Conservation (phyloP, 306 rosid species). For the Medicago truncatula region DNA sequence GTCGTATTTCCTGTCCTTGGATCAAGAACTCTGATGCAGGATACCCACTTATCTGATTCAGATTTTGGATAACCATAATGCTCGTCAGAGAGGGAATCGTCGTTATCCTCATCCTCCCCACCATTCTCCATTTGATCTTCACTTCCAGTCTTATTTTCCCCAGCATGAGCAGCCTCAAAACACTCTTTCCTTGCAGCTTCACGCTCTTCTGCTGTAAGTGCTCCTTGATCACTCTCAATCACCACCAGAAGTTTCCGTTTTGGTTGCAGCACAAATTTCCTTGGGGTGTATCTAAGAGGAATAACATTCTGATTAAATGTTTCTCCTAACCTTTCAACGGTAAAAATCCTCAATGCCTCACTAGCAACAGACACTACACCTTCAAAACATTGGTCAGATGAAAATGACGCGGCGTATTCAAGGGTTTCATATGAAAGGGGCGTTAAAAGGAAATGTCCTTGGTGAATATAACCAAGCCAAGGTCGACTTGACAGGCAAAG, state of each 20-base stretch:
- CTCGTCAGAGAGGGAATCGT: slow-evolving; percentile 82
- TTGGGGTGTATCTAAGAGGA: slow-evolving; percentile 97
- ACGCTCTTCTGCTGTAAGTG: slow-evolving; percentile 89
- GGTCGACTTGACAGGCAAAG: slow-evolving; percentile 97
- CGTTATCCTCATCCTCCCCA: slow-evolving; percentile 87
- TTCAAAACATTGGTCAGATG: slow-evolving; percentile 95
- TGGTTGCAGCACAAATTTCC: slow-evolving; percentile 92
- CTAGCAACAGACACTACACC: slow-evolving; percentile 97
- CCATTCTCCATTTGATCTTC: slow-evolving; percentile 93
- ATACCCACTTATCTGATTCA: slow-evolving; percentile 89
- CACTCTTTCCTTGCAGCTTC: slow-evolving; percentile 89
- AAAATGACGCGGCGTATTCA: slow-evolving; percentile 92
- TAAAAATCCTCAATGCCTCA: slow-evolving; percentile 85
- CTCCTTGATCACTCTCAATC: slow-evolving; percentile 96
- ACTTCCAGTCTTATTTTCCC: slow-evolving; percentile 80
- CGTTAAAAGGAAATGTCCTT: slow-evolving; percentile 92
- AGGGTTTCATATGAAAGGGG: slow-evolving; percentile 97
- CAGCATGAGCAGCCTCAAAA: slow-evolving; percentile 77
- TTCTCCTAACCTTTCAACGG: slow-evolving; percentile 95
- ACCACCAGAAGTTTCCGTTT: slow-evolving; percentile 79
- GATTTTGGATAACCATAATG: slow-evolving; percentile 96
- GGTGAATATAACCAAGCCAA: slow-evolving; percentile 98
- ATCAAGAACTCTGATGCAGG: slow-evolving; percentile 97
- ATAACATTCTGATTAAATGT: slow-evolving; percentile 92
- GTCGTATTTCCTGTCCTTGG: slow-evolving; percentile 85